These are phyloP conservation scores for Ramalina intermedia DNA, from an alignment of 495 filamentous ascomycete species.

Conservation along the genomic window DNA sequence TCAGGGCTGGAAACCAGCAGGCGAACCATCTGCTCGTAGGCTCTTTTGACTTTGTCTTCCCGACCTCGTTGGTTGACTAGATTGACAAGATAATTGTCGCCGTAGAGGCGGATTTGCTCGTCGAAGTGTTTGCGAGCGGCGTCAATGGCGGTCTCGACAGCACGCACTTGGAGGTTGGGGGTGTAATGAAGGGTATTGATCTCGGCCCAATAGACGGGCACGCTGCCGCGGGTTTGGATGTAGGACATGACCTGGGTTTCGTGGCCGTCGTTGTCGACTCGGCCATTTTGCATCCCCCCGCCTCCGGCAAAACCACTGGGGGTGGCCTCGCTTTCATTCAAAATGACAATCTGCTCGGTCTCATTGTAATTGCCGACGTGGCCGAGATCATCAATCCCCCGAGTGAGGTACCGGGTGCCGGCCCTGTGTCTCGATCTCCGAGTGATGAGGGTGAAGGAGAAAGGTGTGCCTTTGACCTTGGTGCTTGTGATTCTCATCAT, in stretches of 20 bases:
- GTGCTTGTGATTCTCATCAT: slow-evolving; percentile 81
- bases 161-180: slow-evolving; percentile 73
- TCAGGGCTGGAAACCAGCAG: slow-evolving; percentile 52
- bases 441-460: slow-evolving; percentile 80
- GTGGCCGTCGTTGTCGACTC: slow-evolving; percentile 38
- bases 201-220: slow-evolving; percentile 91
- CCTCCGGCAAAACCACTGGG: slow-evolving; percentile 71
- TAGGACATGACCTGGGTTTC: slow-evolving; percentile 85
- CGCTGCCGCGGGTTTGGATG: slow-evolving; percentile 88
- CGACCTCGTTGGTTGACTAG: slow-evolving; percentile 90
- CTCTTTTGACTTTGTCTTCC: slow-evolving; percentile 72
- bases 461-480: slow-evolving; percentile 59
- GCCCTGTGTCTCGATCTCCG: slow-evolving; percentile 71
- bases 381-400: slow-evolving; percentile 85
- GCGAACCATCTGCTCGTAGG: slow-evolving; percentile 79
- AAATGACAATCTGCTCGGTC: slow-evolving; percentile 78
- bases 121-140: slow-evolving; percentile 77
- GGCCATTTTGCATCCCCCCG: slow-evolving; percentile 57
- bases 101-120: slow-evolving; percentile 83
- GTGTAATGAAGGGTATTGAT: slow-evolving; percentile 81
- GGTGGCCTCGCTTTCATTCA: slow-evolving; percentile 65
- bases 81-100: slow-evolving; percentile 93
- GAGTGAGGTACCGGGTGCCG: slow-evolving; percentile 86
- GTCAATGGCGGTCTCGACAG: slow-evolving; percentile 63
- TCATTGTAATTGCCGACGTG: slow-evolving; percentile 96